A percentile compares a stretch with the other conserved stretches of the same genome.
These are phyloP conservation scores for Hanseniaspora hatyaiensis DNA, from an alignment of 805 yeast species.

Conservation along the genomic window DNA sequence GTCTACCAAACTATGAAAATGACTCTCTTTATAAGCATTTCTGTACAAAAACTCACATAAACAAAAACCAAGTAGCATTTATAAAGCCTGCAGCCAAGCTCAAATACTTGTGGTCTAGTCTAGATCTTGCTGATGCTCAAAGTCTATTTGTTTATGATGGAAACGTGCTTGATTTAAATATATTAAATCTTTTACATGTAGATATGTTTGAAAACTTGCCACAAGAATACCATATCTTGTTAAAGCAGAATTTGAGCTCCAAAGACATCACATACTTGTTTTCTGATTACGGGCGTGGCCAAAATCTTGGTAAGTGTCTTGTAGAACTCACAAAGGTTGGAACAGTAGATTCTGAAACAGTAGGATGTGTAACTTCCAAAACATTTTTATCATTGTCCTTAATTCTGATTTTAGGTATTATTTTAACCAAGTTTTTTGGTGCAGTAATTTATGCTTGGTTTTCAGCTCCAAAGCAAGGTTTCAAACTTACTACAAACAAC, in stretches of 20 bases:
- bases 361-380: slow-evolving; percentile 87
- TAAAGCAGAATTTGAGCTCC: slow-evolving; percentile 50
- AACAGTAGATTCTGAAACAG: slow-evolving; percentile 70
- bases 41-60: background rate
- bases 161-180: slow-evolving; percentile 67
- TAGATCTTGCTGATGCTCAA: slow-evolving; percentile 49
- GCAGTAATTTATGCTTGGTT: slow-evolving; percentile 88
- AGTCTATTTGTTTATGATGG: slow-evolving; percentile 84
- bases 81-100: slow-evolving; percentile 59
- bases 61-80: slow-evolving; percentile 6
- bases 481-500: slow-evolving; percentile 46
- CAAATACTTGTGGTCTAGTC: slow-evolving; percentile 80
- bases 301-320: slow-evolving; percentile 61
- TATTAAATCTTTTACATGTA: slow-evolving; percentile 59
- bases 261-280: slow-evolving; percentile 69
- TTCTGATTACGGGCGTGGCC: slow-evolving; percentile 51
- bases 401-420: slow-evolving; percentile 73
- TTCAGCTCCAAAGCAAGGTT: slow-evolving; percentile 71
- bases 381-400: slow-evolving; percentile 73
- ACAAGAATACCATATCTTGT: slow-evolving; percentile 50
- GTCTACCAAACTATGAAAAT: slow-evolving; percentile 37
- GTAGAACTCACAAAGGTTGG: slow-evolving; percentile 83
- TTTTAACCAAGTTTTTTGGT: slow-evolving; percentile 60
- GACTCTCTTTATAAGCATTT: background rate
- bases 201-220: slow-evolving; percentile 64